These are phyloP conservation scores for Aegilops sharonensis DNA, from an alignment of 176 grass and related monocot species.

Conservation along the genomic window DNA sequence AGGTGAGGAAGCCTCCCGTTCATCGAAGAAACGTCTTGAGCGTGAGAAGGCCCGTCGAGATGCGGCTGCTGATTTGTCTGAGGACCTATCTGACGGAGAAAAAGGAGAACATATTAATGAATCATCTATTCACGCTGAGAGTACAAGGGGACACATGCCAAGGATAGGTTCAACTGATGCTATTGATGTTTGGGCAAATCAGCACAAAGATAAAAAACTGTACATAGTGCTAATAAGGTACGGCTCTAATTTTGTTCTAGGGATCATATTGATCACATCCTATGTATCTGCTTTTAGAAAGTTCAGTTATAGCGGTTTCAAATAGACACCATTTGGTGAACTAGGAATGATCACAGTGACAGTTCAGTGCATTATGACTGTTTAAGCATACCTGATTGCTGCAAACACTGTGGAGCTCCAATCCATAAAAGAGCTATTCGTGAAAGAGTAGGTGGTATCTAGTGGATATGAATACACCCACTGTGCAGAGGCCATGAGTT, in stretches of 20 bases:
- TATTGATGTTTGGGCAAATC: slow-evolving; percentile 62
- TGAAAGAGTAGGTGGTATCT: background rate
- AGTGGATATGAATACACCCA: background rate
- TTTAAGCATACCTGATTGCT: background rate
- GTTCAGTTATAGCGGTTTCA: background rate
- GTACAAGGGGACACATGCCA: slow-evolving; percentile 41
- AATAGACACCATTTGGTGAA: background rate
- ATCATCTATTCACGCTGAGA: slow-evolving; percentile 48
- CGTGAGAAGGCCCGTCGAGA: slow-evolving; percentile 55
- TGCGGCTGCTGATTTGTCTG: slow-evolving; percentile 52
- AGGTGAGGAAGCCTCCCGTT: slow-evolving; percentile 50
- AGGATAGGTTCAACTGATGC: slow-evolving; percentile 56
- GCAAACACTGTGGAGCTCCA: background rate
- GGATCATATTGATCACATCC: background rate
- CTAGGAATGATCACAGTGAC: background rate
- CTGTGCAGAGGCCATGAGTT: no score
- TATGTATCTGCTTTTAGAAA: background rate
- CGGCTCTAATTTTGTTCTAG: background rate
- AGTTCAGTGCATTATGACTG: background rate
- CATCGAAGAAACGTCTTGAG: slow-evolving; percentile 44
- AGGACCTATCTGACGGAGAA: slow-evolving; percentile 74
- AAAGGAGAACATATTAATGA: slow-evolving; percentile 46
- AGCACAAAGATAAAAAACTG: slow-evolving; percentile 74
- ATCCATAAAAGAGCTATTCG: background rate
- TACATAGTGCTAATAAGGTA: slow-evolving; percentile 90